A percentile compares a stretch with the other conserved stretches of the same genome.
Conservation (phyloP, 495 filamentous ascomycete genomes). For the Cercophora newfieldiana region DNA sequence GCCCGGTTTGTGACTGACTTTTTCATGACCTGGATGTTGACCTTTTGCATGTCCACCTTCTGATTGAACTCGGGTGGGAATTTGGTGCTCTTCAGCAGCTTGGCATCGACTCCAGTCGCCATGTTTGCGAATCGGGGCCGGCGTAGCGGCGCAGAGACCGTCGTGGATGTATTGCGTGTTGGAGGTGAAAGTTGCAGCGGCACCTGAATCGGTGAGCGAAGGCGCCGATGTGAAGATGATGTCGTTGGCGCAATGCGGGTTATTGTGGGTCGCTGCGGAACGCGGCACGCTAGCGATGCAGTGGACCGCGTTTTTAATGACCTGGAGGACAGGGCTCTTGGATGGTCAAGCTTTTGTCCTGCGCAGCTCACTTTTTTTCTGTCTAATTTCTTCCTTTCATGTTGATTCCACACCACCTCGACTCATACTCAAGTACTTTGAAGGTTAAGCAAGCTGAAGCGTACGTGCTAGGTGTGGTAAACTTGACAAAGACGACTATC, state of each 20-base stretch:
- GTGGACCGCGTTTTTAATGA: no score
- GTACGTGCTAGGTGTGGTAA: no score
- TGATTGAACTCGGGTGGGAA: slow-evolving; percentile 91
- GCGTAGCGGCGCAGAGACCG: neutral
- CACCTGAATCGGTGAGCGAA: neutral
- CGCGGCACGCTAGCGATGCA: neutral
- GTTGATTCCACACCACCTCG: no score
- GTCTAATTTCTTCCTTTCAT: no score
- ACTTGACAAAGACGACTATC: no score
- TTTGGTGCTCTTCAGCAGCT: slow-evolving; percentile 85
- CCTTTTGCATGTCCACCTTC: slow-evolving; percentile 96
- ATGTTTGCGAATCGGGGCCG: slow-evolving; percentile 40
- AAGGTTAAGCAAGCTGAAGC: no score
- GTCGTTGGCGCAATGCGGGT: neutral
- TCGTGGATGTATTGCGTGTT: neutral
- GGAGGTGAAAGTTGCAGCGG: neutral
- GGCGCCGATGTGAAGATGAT: neutral
- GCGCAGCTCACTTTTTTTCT: no score
- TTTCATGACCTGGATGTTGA: slow-evolving; percentile 96
- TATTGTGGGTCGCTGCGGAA: neutral
- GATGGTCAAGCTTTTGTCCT: no score
- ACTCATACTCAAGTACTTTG: no score
- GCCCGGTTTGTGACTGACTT: slow-evolving; percentile 60
- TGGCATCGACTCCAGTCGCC: slow-evolving; percentile 78
- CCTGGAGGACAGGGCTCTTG: no score